Percentiles rank a stretch among this genome's conserved stretches.
Conservation (phyloP, 2,329 filamentous ascomycete species). For the Sporothrix globosa region DNA sequence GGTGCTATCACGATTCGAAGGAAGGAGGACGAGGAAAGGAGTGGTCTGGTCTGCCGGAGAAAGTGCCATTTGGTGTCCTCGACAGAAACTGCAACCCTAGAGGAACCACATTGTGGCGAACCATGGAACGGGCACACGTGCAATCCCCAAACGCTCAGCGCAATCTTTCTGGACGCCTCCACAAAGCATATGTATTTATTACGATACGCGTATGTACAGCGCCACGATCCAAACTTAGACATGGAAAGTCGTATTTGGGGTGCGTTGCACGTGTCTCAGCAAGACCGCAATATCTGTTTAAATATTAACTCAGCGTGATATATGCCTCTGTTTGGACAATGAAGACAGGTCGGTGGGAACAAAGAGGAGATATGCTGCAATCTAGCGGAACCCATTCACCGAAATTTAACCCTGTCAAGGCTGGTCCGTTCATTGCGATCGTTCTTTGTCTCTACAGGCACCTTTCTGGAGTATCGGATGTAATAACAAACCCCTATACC, state of each 20-base stretch:
- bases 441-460: background rate
- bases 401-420: background rate
- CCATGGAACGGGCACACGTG: conserved; percentile 22
- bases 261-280: background rate
- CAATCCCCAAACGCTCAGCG: background rate
- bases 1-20: background rate
- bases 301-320: conserved; percentile 19
- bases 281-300: conserved; percentile 19
- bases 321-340: conserved; percentile 5
- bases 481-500: background rate
- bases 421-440: background rate
- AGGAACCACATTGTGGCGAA: conserved; percentile 9
- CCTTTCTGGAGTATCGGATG: background rate
- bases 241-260: background rate
- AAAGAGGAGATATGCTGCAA: background rate
- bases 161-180: conserved; percentile 12
- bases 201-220: conserved; percentile 12
- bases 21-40: background rate
- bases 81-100: background rate
- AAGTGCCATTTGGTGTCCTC: background rate
- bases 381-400: background rate
- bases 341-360: background rate
- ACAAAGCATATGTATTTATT: conserved; percentile 16
- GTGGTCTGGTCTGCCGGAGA: conserved; percentile 3
- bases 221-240: background rate